Evolutionary conservation across 257 asterid genomes (phyloP), one percentile per base, ranked within the genome.

Genomic region (Primulina tabacum): DNA sequence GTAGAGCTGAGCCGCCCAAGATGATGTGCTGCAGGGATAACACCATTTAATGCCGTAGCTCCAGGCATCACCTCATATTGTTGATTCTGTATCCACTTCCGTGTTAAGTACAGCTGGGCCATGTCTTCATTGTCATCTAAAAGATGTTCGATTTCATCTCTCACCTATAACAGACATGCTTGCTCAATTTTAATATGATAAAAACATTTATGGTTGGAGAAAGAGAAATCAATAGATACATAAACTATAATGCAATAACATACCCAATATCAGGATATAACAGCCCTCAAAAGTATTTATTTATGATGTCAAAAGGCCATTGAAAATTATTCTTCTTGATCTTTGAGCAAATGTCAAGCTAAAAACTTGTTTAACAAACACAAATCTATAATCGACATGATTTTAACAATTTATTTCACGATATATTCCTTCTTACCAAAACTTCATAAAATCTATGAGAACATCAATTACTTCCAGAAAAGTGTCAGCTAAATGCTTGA

Each of bases 121-220:
- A 91, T 94, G 71, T 94, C 99, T 81, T 91, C 99, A 38, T 91
- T 85, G 67, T 94, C 99, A 70, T 94, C 98, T 66, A 94, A 83
- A 71, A 94, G 96, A 78, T 91, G 99, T 81, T 94, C 99, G n/a
- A 94, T 83, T 83, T 94, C 98, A 79, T 94, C 99, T 79, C 97
- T 87, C 71, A 93, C 98, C 98, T 92, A 76, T 62, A 80, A 80
- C 28, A 38, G 32, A 65, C 26, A 24, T 40, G 60, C 73, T 77
- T 21, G 37, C 64, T 57, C 63, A 60, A 33, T 28, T 58, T 71
- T 20, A 75, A 75, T 5, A 59, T 26, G 64, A 61, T 33, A 18
- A 11, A 26, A 62, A 21, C 0, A 21, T 55, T 20, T 16, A 4
- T 53, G 74, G 37, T 20, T 12, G 21, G 60, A 20, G 29, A 38